Conservation (phyloP, 371 early-diverging fungal species). For the Rhizopus delemar region DNA sequence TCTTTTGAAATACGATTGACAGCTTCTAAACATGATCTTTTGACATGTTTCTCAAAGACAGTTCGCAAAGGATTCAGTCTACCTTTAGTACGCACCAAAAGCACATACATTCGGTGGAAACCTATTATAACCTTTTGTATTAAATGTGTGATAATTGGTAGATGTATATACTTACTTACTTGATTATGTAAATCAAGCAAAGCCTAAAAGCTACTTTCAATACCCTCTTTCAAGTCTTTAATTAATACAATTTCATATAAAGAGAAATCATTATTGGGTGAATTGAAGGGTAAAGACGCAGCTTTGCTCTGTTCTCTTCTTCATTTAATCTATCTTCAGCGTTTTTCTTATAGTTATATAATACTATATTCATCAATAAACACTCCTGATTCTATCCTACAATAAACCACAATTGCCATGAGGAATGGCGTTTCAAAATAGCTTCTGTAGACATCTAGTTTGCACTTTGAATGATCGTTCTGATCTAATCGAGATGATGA, state of each 20-base stretch:
- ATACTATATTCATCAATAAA: constrained; percentile 86
- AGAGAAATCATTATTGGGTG: constrained; percentile 73
- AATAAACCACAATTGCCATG: constrained; percentile 78
- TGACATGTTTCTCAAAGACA: constrained; percentile 82
- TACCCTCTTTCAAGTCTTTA: constrained; percentile 71
- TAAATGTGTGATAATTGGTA: background rate
- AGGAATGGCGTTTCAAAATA: constrained; percentile 85
- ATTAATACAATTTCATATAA: constrained; percentile 82
- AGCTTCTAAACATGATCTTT: constrained; percentile 78
- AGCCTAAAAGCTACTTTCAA: constrained; percentile 87
- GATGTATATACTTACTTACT: constrained; percentile 51
- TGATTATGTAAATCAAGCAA: constrained; percentile 83
- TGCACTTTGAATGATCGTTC: constrained; percentile 74
- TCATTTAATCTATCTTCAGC: constrained; percentile 82
- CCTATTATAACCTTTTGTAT: constrained; percentile 43
- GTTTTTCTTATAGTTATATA: constrained; percentile 93
- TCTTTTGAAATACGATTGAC: constrained; percentile 78
- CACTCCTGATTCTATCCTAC: constrained; percentile 80
- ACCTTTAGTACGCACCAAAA: constrained; percentile 79
- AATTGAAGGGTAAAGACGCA: constrained; percentile 84
- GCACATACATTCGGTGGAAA: constrained; percentile 80
- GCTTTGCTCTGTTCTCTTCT: constrained; percentile 86
- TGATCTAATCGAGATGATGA: constrained; percentile 84
- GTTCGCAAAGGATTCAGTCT: constrained; percentile 80
- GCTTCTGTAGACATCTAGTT: constrained; percentile 82